Base-by-base conservation (phyloP, 495 filamentous ascomycete genomes). In the Rostrohypoxylon terebratum region DNA sequence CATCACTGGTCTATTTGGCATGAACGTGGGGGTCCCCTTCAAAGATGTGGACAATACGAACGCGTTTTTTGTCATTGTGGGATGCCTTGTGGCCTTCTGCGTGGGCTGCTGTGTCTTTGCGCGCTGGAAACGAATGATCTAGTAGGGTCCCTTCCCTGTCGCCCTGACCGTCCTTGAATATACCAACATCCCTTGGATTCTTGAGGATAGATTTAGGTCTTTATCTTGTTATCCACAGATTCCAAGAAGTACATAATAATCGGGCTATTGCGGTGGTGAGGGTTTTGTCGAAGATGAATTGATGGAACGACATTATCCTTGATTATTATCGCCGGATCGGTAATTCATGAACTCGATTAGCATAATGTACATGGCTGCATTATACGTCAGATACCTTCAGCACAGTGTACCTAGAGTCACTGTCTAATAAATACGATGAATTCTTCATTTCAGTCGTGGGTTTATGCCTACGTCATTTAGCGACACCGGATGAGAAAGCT, bases 1-100 rank as follows among this genome's bases (percentile, higher is more conserved):
- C 63, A 92, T 99, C 67, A 94, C 91, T 21, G 96, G 96, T 83
- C 84, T 99, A 59, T 99, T 98, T 78, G 96, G 96, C 13, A 99
- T 99, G 96, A 99, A 99, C 81, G 94, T 99, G 7, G 64, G 77
- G 23, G 91, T 98, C 1, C 96, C 96, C 1, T 97, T 90, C 31
- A 77, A 79, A 66, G 75, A 89, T 10, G 65, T 68, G 0, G 78
- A 79, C 0, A 86, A 85, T 28, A 80, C 94, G 14, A 82, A 76
- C 13, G 92, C 94, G 82, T 99, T 94, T 81, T 95, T 94, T 80
- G 88, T 87, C 8, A 96, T 97, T 66, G 51, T 97, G 7, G 92
- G 90, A 6, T 82, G 85, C 42, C 89, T 97, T 65, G 72, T 83
- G 4, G 73, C 78, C 8, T 89, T 95, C 71, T 85, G 90, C 44